Base-by-base conservation (phyloP, 2,329 filamentous ascomycete species). In the Dothistroma septosporum region DNA sequence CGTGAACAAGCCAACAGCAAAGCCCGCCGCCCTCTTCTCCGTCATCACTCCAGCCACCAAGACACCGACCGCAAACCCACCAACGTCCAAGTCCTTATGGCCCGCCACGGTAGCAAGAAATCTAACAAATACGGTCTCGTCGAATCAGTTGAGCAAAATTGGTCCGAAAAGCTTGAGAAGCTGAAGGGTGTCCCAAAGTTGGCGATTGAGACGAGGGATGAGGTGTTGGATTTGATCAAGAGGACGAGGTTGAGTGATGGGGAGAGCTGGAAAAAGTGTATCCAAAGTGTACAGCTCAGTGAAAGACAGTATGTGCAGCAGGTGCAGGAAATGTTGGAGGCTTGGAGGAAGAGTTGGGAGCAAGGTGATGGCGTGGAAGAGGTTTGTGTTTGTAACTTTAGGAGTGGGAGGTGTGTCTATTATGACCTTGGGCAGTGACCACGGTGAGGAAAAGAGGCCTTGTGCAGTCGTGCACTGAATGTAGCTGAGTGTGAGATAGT, bases 311-410 rank as follows among this genome's bases (percentile, higher is more conserved):
- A 96, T 70, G 78, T 96, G 49, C 83, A 86, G 31, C 90, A 97
- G 72, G 83, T 97, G 47, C 89, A 94, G 70, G 88, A 91, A 62
- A 80, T 93, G 74, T 79, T 97, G 57, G 73, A 78, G 72, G 76
- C 83, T 69, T 76, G 94, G 79, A 85, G 85, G 73, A 75, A 79
- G 66, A 76, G 82, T 73, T 80, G 87, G 79, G 67, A 70, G 41
- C 69, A 65, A n/a, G 73, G 76, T 66, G 61, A 80, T 4, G 83
- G 81, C 9, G 82, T 83, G 24, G 83, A 84, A 52, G 90, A 92
- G 73, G 89, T 90, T 11, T 96, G 96, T 76, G 84, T 97, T 56
- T 96, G 96, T 76, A 96, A 96, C 70, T 96, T 95, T 69, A 82
- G 92, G 61, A 95, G 91, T 10, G 90, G 89, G 0, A 87, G 83